A percentile compares a stretch with the other conserved stretches of the same genome.
Evolutionary conservation across 768 basidiomycete genomes (phyloP).

Genomic region (Lactarius indigo): DNA sequence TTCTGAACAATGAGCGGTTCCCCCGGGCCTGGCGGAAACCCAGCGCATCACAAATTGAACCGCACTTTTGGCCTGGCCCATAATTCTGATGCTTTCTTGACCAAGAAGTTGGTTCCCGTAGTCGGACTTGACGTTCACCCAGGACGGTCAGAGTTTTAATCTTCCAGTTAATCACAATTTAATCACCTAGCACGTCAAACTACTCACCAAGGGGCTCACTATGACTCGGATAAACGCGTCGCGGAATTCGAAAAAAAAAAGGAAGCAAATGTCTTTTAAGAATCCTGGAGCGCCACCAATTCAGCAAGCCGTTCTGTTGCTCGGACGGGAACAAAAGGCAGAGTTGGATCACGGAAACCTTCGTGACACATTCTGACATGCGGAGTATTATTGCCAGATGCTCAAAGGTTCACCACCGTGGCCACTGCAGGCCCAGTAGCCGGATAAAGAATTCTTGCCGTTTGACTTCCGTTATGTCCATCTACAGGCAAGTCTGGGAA

Average conservation of each 20-base stretch:
- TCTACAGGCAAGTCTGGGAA: background rate
- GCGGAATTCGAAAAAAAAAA: conserved; percentile 18
- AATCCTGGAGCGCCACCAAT: conserved; percentile 5
- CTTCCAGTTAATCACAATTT: background rate
- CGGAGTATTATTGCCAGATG: background rate
- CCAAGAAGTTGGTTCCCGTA: background rate
- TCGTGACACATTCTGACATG: background rate
- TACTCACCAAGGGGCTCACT: background rate
- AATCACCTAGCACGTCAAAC: background rate
- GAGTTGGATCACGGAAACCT: background rate
- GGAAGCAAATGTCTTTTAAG: conserved; percentile 13
- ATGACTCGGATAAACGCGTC: conserved; percentile 5
- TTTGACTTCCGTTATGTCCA: background rate
- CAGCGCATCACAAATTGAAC: background rate
- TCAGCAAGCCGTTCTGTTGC: background rate
- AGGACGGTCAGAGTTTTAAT: background rate
- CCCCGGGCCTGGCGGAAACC: background rate
- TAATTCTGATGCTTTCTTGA: background rate
- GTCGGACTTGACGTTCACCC: background rate
- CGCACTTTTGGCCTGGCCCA: background rate
- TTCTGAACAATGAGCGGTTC: background rate
- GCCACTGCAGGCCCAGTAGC: background rate
- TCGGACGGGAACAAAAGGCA: background rate
- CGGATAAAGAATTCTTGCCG: conserved; percentile 2
- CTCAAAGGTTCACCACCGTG: background rate